A percentile compares a stretch with the other conserved stretches of the same genome.
These are phyloP conservation scores for Capronia coronata DNA, from an alignment of 2,329 filamentous ascomycete genomes.

Conservation along the genomic window DNA sequence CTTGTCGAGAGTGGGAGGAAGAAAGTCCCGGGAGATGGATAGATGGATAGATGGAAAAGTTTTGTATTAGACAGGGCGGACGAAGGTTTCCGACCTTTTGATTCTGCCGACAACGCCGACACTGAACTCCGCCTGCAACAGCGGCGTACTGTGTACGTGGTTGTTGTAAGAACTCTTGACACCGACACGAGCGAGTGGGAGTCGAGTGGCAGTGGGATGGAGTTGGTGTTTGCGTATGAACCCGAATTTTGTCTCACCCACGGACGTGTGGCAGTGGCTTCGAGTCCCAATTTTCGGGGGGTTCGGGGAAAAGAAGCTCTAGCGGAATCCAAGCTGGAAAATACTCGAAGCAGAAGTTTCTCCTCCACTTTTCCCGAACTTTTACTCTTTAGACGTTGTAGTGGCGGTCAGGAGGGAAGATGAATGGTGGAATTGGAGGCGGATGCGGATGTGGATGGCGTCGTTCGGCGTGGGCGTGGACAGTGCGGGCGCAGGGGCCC, in stretches of 20 bases:
- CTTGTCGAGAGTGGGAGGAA: neutral
- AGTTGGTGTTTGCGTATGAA: neutral
- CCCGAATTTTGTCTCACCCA: conserved; percentile 1
- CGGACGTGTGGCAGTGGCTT: conserved; percentile 4
- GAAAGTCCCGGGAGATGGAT: neutral
- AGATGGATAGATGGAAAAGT: neutral
- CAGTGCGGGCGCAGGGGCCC: neutral
- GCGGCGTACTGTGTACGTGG: neutral
- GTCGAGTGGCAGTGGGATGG: too few relatives aligned
- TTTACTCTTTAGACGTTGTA: neutral
- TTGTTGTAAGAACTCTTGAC: too few relatives aligned
- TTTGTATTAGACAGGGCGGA: too few relatives aligned
- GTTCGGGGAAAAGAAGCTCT: conserved; percentile 1
- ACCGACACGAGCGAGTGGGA: neutral
- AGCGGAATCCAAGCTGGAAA: neutral
- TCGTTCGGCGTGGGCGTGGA: neutral
- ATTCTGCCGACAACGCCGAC: neutral
- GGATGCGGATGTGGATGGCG: neutral
- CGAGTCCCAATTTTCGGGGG: neutral
- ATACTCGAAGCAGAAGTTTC: neutral
- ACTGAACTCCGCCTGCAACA: neutral
- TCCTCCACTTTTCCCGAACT: neutral
- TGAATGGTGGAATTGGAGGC: neutral
- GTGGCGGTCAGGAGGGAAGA: neutral
- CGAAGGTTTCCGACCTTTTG: neutral